Percentiles rank a stretch among this genome's conserved stretches.
phyloP scores from a whole-genome alignment of 306 rosid genomes.

The Glycyrrhiza uralensis region DNA sequence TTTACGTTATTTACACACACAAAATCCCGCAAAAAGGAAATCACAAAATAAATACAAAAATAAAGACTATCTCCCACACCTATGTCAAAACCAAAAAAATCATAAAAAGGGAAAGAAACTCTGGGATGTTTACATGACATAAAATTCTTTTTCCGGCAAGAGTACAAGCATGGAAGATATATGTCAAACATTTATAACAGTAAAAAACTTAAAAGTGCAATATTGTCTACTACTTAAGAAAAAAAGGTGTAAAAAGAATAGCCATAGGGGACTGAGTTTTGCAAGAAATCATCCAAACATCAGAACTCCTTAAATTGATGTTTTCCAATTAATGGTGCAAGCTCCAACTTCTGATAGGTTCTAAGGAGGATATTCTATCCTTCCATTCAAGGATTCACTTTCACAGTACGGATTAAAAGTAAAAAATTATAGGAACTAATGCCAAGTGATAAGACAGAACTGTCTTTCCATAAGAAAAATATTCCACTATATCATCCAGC shows the following conservation, averaged over 20 bases:
- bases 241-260: not conserved
- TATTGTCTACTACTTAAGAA: not conserved
- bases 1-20: not conserved
- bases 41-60: not conserved
- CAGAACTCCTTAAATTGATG: not conserved
- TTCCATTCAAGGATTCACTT: not conserved
- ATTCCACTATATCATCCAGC: not conserved
- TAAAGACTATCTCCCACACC: not conserved
- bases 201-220: not conserved
- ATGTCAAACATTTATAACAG: not conserved
- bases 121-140: not conserved
- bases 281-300: slow-evolving; percentile 2
- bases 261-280: not conserved
- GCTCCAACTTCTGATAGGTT: not conserved
- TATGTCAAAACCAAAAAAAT: not conserved
- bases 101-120: not conserved
- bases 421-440: not conserved
- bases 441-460: not conserved
- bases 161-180: slow-evolving; percentile 4
- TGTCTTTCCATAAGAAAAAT: slow-evolving; percentile 9
- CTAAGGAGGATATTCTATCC: not conserved
- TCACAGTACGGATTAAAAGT: not conserved
- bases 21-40: not conserved
- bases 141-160: not conserved
- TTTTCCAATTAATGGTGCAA: not conserved